Percentiles rank a stretch among this genome's conserved stretches.
These are phyloP conservation scores for Alternaria ethzedia DNA, from an alignment of 2,329 filamentous ascomycete genomes.

Conservation along the genomic window DNA sequence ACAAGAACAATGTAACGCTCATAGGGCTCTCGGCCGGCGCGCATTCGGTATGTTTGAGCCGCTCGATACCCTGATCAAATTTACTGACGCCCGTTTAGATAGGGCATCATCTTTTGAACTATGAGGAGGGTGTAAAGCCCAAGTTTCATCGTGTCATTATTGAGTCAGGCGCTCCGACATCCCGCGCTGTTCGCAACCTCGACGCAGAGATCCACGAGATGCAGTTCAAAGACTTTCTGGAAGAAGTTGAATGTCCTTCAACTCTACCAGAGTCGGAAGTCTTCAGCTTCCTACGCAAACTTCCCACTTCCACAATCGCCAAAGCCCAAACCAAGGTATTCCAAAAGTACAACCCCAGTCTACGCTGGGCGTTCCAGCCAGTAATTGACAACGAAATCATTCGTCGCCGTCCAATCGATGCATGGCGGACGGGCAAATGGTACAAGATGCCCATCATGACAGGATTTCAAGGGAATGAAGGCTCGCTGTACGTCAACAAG, in stretches of 20 bases:
- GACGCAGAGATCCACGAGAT: constrained; percentile 50
- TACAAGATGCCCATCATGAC: constrained; percentile 69
- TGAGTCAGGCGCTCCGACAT: constrained; percentile 56
- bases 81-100: constrained; percentile 48
- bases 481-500: constrained; percentile 66
- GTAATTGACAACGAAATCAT: constrained; percentile 69
- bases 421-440: constrained; percentile 62
- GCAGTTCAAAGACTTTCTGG: constrained; percentile 54
- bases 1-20: constrained; percentile 30
- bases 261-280: constrained; percentile 37
- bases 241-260: constrained; percentile 43
- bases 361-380: constrained; percentile 69
- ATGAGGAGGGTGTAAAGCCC: constrained; percentile 38
- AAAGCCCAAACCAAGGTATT: constrained; percentile 53
- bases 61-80: background rate
- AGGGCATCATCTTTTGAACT: constrained; percentile 69
- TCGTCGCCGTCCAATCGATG: constrained; percentile 62
- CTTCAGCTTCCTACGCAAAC: constrained; percentile 52
- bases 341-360: constrained; percentile 54
- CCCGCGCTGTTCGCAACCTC: constrained; percentile 54
- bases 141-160: constrained; percentile 57
- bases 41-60: constrained; percentile 16
- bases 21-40: constrained; percentile 32
- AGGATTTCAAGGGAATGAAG: constrained; percentile 75
- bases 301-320: constrained; percentile 46